phyloP scores from a whole-genome alignment of 495 filamentous ascomycete species.

The Xylaria cubensis region DNA sequence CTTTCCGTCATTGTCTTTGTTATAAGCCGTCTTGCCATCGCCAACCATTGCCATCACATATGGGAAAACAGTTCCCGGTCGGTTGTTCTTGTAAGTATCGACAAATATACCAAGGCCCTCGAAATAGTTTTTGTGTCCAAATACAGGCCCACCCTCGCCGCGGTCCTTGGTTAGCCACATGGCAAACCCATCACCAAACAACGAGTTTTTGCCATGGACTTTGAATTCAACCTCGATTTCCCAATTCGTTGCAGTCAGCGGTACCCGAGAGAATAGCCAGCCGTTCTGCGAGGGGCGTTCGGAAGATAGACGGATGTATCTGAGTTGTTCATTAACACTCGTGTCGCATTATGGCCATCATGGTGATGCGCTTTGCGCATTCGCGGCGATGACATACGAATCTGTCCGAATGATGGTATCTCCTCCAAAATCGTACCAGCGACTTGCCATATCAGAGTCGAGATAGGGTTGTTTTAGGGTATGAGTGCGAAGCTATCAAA shows the following conservation, averaged over 20 bases:
- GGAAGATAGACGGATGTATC: constrained; percentile 90
- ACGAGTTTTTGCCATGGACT: constrained; percentile 72
- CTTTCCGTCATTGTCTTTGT: constrained; percentile 95
- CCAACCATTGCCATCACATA: constrained; percentile 99
- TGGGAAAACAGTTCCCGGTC: constrained; percentile 92
- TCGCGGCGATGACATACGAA: constrained; percentile 62
- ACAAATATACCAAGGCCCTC: constrained; percentile 97
- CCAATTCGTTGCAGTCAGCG: constrained; percentile 98
- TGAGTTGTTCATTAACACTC: constrained; percentile 43
- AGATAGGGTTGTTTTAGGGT: constrained; percentile 78
- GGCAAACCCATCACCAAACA: constrained; percentile 97
- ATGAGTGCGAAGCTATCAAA: constrained; percentile 58
- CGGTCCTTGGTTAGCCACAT: constrained; percentile 98
- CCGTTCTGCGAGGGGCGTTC: constrained; percentile 89
- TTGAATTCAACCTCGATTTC: constrained; percentile 97
- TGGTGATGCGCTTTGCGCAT: constrained; percentile 11
- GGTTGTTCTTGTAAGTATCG: constrained; percentile 99
- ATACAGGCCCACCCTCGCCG: constrained; percentile 79
- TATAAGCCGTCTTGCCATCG: constrained; percentile 87
- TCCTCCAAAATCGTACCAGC: constrained; percentile 99
- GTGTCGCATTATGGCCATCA: neutral
- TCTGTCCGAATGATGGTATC: constrained; percentile 93
- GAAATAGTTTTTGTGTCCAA: constrained; percentile 86
- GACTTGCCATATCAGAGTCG: constrained; percentile 97
- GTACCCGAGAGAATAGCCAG: constrained; percentile 92